Evolutionary conservation across 2,329 filamentous ascomycete species (phyloP), one percentile per base, ranked within the genome.

Genomic region (Emericellopsis cladophorae): DNA sequence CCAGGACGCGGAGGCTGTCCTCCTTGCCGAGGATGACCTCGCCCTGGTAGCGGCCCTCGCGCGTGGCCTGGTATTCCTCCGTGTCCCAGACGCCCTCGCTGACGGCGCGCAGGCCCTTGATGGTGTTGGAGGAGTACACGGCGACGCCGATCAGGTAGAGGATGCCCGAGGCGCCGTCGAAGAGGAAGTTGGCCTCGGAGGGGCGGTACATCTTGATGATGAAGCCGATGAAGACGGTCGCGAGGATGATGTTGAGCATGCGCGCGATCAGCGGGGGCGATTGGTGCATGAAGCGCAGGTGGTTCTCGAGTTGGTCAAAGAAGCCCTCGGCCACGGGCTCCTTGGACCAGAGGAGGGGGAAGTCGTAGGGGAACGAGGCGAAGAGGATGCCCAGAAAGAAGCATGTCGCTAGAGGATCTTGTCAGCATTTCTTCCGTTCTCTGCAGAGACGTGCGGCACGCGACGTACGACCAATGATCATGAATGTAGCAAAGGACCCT

Each of bases 371-470:
- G 64, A 96, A 93, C 47, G 81, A 80, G 53, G 88, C 88, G 75
- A 96, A 98, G 63, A 98, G 81, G 61, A 96, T 88, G 53, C 92
- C 92, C 48, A 98, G 83, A 76, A 96, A 95, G 76, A 98, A 98
- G 63, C 86, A 95, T 49, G 84, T 88, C 48, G 84, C 84, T 89
- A 52, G 31, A 40, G 15, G 36, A 16, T 31, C 38, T 35, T 21
- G 26, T 18, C 18, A 34, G 31, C 18, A 21, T 32, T 9, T 42
- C 37, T 2, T 40, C 14, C 14, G 7, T 29, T 15, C 14, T 31
- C 15, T n/a, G 24, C 36, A 49, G 44, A 36, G 45, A 31, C 21
- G 42, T 44, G 31, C 33, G 23, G 24, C 12, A 10, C n/a, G 24
- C 33, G 40, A 77, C 86, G 59, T 75, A 95, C 90, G 88, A 49